phyloP scores from a whole-genome alignment of 1,284 basidiomycete species.

The Ceratobasidium sp. region DNA sequence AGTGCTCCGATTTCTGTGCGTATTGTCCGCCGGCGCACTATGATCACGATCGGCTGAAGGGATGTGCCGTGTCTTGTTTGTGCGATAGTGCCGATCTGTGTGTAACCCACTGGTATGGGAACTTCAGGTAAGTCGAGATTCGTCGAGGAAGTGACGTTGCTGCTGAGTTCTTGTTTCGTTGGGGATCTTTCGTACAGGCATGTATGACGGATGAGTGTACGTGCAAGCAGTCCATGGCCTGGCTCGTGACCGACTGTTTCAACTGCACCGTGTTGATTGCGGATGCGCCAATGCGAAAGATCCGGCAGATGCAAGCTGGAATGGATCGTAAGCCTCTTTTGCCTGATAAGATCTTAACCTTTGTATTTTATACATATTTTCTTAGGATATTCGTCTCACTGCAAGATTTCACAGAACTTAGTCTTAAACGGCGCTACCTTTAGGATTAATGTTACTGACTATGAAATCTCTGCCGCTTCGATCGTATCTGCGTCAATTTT shows the following conservation, averaged over 20 bases:
- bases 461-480: too few relatives aligned
- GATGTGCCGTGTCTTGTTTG: neutral
- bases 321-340: neutral
- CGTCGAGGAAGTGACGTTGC: too few relatives aligned
- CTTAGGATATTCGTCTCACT: neutral
- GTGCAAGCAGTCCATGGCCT: neutral
- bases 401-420: neutral
- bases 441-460: neutral
- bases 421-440: neutral
- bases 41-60: neutral
- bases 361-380: too few relatives aligned
- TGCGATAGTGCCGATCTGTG: neutral
- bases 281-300: neutral
- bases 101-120: neutral
- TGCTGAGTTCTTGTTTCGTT: too few relatives aligned
- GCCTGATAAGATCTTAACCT: too few relatives aligned
- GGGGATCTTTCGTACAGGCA: neutral
- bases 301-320: neutral
- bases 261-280: neutral
- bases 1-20: slow-evolving; percentile 1
- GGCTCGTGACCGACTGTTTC: slow-evolving; percentile 9
- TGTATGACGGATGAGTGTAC: slow-evolving; percentile 12
- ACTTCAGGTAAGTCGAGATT: slow-evolving; percentile 6
- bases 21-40: neutral
- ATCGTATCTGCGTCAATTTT: too few relatives aligned